A percentile compares a stretch with the other conserved stretches of the same genome.
Conservation (phyloP, 352 stramenopile genomes). For the Globisporangium megalacanthum region DNA sequence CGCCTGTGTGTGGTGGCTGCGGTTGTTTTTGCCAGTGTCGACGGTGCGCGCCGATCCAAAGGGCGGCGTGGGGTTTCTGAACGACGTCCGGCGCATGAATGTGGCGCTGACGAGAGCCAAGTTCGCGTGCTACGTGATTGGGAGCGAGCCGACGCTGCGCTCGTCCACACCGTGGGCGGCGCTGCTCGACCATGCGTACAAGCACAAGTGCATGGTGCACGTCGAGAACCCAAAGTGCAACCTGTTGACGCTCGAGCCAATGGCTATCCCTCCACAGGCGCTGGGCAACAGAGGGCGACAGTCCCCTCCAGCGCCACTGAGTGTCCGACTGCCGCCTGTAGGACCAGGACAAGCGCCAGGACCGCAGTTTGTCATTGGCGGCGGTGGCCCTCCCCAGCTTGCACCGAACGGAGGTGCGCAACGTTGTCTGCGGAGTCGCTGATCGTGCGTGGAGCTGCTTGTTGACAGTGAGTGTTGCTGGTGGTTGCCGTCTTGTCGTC, state of each 20-base stretch:
- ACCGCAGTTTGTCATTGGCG: constrained; percentile 7
- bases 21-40: constrained; percentile 47
- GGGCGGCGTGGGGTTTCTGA: constrained; percentile 83
- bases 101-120: constrained; percentile 85
- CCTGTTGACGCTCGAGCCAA: constrained; percentile 56
- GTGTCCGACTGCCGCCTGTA: constrained; percentile 2
- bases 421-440: background rate
- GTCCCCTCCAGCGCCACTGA: constrained; percentile 3
- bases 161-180: constrained; percentile 83
- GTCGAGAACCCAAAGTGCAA: constrained; percentile 78
- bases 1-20: constrained; percentile 1
- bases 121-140: constrained; percentile 86
- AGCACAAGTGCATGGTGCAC: constrained; percentile 71
- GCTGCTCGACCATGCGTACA: constrained; percentile 67
- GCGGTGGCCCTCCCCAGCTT: constrained; percentile 7
- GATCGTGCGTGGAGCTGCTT: background rate
- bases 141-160: constrained; percentile 69
- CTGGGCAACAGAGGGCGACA: constrained; percentile 10
- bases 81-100: constrained; percentile 88
- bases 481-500: background rate
- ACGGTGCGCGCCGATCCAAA: constrained; percentile 79
- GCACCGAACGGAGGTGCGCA: constrained; percentile 8
- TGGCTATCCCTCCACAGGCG: constrained; percentile 26
- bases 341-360: constrained; percentile 1
- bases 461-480: background rate